These are phyloP conservation scores for Orbilia oligospora DNA, from an alignment of 2,329 filamentous ascomycete genomes.

Conservation along the genomic window DNA sequence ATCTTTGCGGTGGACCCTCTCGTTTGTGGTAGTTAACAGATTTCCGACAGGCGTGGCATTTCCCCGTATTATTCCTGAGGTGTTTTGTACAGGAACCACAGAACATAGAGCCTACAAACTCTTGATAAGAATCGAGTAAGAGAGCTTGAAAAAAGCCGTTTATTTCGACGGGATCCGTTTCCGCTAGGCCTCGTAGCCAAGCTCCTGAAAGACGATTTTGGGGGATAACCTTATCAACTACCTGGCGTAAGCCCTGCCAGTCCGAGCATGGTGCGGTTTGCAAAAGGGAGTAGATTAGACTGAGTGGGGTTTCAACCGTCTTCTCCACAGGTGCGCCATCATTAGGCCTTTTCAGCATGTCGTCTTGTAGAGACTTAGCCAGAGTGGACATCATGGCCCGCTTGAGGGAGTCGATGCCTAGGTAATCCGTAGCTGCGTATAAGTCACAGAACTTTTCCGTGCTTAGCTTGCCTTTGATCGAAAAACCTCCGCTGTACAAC, in stretches of 20 bases:
- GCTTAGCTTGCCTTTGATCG: background rate
- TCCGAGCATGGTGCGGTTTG: background rate
- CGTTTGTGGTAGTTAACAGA: conserved; percentile 4
- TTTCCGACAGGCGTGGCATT: conserved; percentile 3
- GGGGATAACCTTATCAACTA: background rate
- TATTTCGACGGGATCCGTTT: background rate
- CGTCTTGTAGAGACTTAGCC: background rate
- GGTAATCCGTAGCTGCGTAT: conserved; percentile 18
- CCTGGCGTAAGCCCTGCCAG: background rate
- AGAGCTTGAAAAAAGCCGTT: background rate
- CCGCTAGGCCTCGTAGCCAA: background rate
- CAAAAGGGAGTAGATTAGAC: background rate
- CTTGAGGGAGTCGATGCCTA: conserved; percentile 11
- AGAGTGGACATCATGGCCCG: background rate
- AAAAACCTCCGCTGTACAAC: conserved; percentile 12
- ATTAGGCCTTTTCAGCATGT: background rate
- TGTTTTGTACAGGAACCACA: background rate
- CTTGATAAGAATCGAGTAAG: conserved; percentile 11
- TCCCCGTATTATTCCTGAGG: background rate
- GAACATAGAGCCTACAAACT: background rate
- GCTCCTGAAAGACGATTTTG: background rate
- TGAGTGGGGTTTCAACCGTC: background rate
- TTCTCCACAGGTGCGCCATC: background rate
- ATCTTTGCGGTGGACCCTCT: background rate
- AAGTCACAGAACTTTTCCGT: background rate